Conservation (phyloP, 768 basidiomycete species). For the Cyathus striatus region DNA sequence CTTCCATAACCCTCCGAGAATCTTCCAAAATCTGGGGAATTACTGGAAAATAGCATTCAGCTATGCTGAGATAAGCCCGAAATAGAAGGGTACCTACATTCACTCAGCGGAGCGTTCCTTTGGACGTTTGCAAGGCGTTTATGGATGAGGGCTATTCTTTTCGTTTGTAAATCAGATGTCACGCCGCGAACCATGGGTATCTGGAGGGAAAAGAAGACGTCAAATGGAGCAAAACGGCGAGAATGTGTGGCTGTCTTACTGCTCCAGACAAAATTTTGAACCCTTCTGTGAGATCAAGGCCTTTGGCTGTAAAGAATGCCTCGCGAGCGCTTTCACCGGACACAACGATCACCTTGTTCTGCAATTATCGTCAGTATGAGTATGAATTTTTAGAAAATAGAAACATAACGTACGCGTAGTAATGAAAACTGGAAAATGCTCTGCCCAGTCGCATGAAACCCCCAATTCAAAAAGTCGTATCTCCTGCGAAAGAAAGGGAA, state of each 20-base stretch:
- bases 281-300: conserved; percentile 72
- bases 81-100: conserved; percentile 39
- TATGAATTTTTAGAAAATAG: background rate
- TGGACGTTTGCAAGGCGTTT: conserved; percentile 65
- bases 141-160: conserved; percentile 60
- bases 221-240: conserved; percentile 10
- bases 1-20: conserved; percentile 52
- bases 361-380: conserved; percentile 6
- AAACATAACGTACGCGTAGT: conserved; percentile 46
- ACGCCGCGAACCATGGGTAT: conserved; percentile 75
- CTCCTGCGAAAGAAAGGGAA: conserved; percentile 64
- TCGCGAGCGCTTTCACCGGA: conserved; percentile 69
- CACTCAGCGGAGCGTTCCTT: conserved; percentile 52
- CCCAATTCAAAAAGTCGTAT: conserved; percentile 71
- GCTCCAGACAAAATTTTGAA: conserved; percentile 78
- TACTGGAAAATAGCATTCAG: conserved; percentile 31
- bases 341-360: conserved; percentile 74
- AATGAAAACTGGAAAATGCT: conserved; percentile 67
- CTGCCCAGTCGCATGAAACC: conserved; percentile 63
- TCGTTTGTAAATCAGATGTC: conserved; percentile 63
- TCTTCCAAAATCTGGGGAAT: conserved; percentile 64
- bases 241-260: conserved; percentile 36
- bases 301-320: conserved; percentile 65
- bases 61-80: conserved; percentile 7
- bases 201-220: conserved; percentile 28